Base-by-base conservation (phyloP, 2,329 filamentous ascomycete species). In the Penicillium sp. region DNA sequence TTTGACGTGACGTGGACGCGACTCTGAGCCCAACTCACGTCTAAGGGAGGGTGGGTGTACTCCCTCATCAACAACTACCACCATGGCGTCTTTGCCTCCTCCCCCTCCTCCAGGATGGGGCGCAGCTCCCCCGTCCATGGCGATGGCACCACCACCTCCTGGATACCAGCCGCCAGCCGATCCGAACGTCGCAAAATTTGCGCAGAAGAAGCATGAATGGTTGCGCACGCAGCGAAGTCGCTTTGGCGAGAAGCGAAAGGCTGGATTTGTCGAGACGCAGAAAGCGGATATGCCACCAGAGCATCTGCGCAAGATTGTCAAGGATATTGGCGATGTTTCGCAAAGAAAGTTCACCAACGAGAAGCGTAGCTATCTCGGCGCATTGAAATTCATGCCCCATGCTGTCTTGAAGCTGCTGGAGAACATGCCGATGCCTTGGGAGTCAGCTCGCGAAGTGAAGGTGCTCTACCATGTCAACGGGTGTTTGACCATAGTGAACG, bases 341-440 rank as follows among this genome's bases (percentile, higher is more conserved):
- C 96, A 99, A 78, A 98, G 97, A 82, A 98, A 97, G 78, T 99
- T 97, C 82, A 97, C 92, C 67, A 96, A 90, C 73, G 95, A 99
- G 81, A 99, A 99, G 84, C 87, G 95, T 68, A 97, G 93, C 78
- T 99, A 99, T 76, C 84, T 99, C 50, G 96, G 96, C 63, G 95
- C 96, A 37, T 80, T 99, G 64, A 99, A 99, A 80, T 99, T 97
- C 80, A 99, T 99, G 95, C 95, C 95, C 1, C 95, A 99, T 75
- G 95, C 95, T 5, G 95, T 99, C 11, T 80, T 99, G 80, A 99
- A 99, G 82, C 84, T 99, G 25, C 78, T 99, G 58, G 95, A 99
- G 81, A 99, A 99, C 71, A 99, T 99, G 95, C 95, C 95, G 4
- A 99, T 99, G 95, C 95, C 95, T 0, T 99, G 95, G 95, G 95